Evolutionary conservation across 805 yeast species (phyloP), one percentile per base, ranked within the genome.

Genomic region (Metschnikowia drakensbergensis): DNA sequence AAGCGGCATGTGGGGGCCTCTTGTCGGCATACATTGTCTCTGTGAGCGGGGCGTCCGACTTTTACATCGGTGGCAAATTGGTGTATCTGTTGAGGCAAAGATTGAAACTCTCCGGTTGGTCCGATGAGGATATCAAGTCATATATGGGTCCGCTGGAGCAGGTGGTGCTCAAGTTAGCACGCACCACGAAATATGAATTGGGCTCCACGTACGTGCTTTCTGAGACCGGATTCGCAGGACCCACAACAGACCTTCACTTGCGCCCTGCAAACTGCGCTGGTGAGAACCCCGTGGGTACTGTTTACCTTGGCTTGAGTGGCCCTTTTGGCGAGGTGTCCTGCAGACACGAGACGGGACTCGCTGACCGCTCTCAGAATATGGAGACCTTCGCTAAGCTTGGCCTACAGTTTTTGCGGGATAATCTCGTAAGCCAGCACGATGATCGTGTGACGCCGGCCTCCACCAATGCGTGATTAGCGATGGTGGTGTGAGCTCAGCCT

Each of bases 151-250:
- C 96, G 3, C 77, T 85, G 36, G 89, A 84, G 57, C 76, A 74
- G 39, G 95, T 86, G 13, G 96, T 86, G 2, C 62, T 81, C 51
- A 77, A 87, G 58, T 71, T 88, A 54, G 96, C 96, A 1, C 74
- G 96, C 45, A 87, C 86, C 54, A 72, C 90, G 47, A 76, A 84
- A 59, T 79, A 88, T 51, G 96, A 88, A 62, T 75, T 88, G 54
- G 96, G 96, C 0, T 82, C 90, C 3, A 86, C 91, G 0, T 88
- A 82, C 65, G 89, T 88, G 3, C 71, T 88, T 17, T 83, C 91
- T 1, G 96, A 88, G 64, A 84, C 94, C 1, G 96, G 96, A 1
- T 84, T 86, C 72, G 96, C 96, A 0, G 96, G 96, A 1, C 94
- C 95, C 1, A 69, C 72, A 6, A 67, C 64, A 37, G 75, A 71